Percentiles rank a stretch among this genome's conserved stretches.
Evolutionary conservation across 768 basidiomycete genomes (phyloP).

Genomic region (Boletus rubropictus): DNA sequence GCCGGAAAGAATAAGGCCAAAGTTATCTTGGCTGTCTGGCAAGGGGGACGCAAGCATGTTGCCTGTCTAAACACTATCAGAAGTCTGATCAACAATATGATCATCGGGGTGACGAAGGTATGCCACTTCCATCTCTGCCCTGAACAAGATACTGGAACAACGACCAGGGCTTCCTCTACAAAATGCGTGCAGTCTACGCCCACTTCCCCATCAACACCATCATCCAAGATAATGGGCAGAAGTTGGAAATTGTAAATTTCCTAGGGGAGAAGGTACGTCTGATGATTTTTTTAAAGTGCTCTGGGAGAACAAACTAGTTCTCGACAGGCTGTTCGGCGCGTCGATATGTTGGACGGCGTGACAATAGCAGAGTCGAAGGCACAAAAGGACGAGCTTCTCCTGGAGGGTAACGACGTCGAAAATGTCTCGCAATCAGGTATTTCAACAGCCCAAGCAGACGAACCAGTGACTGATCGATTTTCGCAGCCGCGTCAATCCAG

Average conservation of each 20-base stretch:
- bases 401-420: constrained; percentile 94
- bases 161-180: constrained; percentile 93
- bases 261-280: constrained; percentile 80
- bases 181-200: constrained; percentile 99
- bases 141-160: constrained; percentile 3
- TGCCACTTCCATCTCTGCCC: constrained; percentile 1
- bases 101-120: constrained; percentile 94
- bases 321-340: constrained; percentile 79
- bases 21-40: constrained; percentile 94
- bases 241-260: constrained; percentile 92
- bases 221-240: constrained; percentile 66
- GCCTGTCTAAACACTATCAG: constrained; percentile 96
- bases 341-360: constrained; percentile 88
- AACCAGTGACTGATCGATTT: constrained; percentile 5
- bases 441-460: constrained; percentile 7
- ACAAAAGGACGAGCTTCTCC: constrained; percentile 91
- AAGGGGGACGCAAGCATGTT: constrained; percentile 96
- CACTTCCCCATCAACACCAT: constrained; percentile 99
- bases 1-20: constrained; percentile 57
- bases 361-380: constrained; percentile 77
- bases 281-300: not conserved
- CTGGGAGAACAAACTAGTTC: not conserved
- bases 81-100: constrained; percentile 95
- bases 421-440: constrained; percentile 94
- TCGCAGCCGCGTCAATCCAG: constrained; percentile 88